Percentiles rank a stretch among this genome's conserved stretches.
phyloP scores from a whole-genome alignment of 2,329 filamentous ascomycete genomes.

The Talaromyces amestolkiae region DNA sequence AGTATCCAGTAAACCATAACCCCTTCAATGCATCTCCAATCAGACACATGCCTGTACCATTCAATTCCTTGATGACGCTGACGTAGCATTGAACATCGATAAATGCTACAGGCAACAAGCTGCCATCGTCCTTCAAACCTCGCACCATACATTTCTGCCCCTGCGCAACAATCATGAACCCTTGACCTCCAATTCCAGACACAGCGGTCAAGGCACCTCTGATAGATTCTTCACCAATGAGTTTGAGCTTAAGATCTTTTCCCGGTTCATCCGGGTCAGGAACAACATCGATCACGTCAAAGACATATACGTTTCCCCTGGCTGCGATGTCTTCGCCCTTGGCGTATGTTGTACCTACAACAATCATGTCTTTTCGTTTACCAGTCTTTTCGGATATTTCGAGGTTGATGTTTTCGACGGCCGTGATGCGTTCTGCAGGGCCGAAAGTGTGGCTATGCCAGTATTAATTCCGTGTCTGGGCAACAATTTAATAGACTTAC shows the following conservation, averaged over 20 bases:
- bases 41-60: conserved; percentile 78
- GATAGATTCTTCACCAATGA: conserved; percentile 85
- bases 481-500: conserved; percentile 25
- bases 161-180: conserved; percentile 83
- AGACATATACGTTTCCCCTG: conserved; percentile 81
- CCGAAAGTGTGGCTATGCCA: conserved; percentile 63
- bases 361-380: conserved; percentile 76
- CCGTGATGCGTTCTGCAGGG: conserved; percentile 72
- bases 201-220: conserved; percentile 87
- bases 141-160: conserved; percentile 97
- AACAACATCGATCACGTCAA: conserved; percentile 87
- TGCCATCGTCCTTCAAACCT: conserved; percentile 91
- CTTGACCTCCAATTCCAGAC: conserved; percentile 80
- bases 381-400: conserved; percentile 90
- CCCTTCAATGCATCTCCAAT: conserved; percentile 91
- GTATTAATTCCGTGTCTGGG: not conserved
- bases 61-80: conserved; percentile 77
- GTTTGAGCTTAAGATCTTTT: conserved; percentile 79
- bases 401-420: conserved; percentile 77
- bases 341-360: conserved; percentile 80
- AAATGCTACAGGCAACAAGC: conserved; percentile 88
- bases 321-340: conserved; percentile 88
- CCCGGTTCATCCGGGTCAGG: conserved; percentile 83
- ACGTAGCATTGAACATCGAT: conserved; percentile 97
- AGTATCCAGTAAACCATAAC: conserved; percentile 93